Conservation (phyloP, 2,329 filamentous ascomycete species). For the Purpureocillium takamizusanense region DNA sequence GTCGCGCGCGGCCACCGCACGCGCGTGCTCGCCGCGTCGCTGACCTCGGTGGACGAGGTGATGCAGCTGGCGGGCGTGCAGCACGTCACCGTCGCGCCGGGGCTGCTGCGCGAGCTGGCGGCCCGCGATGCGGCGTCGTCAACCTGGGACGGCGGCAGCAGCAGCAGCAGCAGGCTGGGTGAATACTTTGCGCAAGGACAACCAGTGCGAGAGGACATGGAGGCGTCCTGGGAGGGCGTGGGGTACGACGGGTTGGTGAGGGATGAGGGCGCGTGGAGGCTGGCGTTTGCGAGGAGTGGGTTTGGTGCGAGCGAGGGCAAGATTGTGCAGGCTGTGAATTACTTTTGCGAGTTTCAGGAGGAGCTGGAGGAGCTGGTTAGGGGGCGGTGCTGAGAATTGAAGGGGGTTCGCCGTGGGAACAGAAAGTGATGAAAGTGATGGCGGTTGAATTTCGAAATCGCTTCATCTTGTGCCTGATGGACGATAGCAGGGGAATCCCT, state of each 20-base stretch:
- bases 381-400: too few species aligned
- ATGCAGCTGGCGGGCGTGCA: constrained; percentile 47
- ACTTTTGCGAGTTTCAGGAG: constrained; percentile 41
- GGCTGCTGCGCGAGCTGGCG: constrained; percentile 37
- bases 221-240: neutral
- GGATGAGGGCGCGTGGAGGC: constrained; percentile 37
- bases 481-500: too few species aligned
- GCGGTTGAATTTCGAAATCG: too few species aligned
- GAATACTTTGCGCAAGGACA: neutral
- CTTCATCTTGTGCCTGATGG: too few species aligned
- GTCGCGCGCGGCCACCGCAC: constrained; percentile 30
- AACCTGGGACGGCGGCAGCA: constrained; percentile 18
- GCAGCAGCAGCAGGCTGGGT: constrained; percentile 10
- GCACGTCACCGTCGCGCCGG: constrained; percentile 50
- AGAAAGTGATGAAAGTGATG: too few species aligned
- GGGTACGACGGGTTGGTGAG: constrained; percentile 15
- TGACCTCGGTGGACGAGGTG: constrained; percentile 50
- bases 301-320: constrained; percentile 40
- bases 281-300: constrained; percentile 39
- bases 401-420: too few species aligned
- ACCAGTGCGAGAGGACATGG: too few species aligned
- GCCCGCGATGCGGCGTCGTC: constrained; percentile 20
- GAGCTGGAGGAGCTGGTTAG: too few species aligned
- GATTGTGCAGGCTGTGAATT: constrained; percentile 45
- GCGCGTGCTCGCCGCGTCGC: constrained; percentile 44